phyloP scores from a whole-genome alignment of 192 early-diverging fungal species.

The Coemansia sp. region DNA sequence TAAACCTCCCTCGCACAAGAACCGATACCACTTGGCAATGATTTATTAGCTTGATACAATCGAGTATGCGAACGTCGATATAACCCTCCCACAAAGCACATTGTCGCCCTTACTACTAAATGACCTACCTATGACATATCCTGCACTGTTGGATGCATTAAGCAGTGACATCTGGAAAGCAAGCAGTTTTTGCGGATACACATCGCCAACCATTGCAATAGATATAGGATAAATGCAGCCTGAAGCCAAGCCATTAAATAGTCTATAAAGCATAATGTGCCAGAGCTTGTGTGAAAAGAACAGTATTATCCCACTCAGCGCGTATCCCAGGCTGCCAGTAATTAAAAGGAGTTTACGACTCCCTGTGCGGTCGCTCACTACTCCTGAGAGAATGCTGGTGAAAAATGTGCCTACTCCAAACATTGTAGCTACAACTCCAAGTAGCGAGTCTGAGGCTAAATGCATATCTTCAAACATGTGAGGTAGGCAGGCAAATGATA shows the following conservation, averaged over 20 bases:
- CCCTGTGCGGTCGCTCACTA: constrained; percentile 28
- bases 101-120: too few species aligned
- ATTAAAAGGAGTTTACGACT: constrained; percentile 36
- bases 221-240: constrained; percentile 34
- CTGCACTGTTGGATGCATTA: constrained; percentile 23
- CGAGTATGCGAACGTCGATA: too few species aligned
- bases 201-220: constrained; percentile 27
- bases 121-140: constrained; percentile 36
- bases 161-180: constrained; percentile 36
- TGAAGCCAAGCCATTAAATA: constrained; percentile 44
- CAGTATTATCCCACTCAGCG: constrained; percentile 16
- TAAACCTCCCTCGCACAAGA: too few species aligned
- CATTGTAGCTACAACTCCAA: constrained; percentile 34
- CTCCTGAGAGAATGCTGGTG: constrained; percentile 31
- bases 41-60: not conserved
- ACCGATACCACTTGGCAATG: not conserved
- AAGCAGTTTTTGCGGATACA: constrained; percentile 38
- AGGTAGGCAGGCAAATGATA: constrained; percentile 42
- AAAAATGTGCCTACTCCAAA: constrained; percentile 34
- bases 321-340: constrained; percentile 26
- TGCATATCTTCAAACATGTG: constrained; percentile 46
- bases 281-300: constrained; percentile 35
- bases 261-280: constrained; percentile 34
- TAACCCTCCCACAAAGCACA: too few species aligned
- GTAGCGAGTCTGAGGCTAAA: constrained; percentile 28